A percentile compares a stretch with the other conserved stretches of the same genome.
Evolutionary conservation across 768 basidiomycete species (phyloP).

Genomic region (Amyloporia xantha): DNA sequence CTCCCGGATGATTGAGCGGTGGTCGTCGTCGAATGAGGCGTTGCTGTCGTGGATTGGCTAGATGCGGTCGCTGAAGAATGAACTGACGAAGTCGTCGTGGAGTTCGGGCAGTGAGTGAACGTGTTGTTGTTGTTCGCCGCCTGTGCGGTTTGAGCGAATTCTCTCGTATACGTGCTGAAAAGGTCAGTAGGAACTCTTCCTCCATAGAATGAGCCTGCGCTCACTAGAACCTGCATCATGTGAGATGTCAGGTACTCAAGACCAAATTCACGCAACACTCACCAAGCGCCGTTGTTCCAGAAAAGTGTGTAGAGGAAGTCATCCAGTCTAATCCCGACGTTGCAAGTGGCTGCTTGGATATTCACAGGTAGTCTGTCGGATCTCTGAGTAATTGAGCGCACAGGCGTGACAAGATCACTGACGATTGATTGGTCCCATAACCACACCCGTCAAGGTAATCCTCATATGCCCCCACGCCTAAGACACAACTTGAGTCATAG

Average conservation of each 20-base stretch:
- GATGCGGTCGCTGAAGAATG: no score
- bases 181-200: no score
- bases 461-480: constrained; percentile 4
- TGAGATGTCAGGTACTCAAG: not conserved
- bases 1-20: no score
- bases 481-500: not conserved
- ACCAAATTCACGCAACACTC: not conserved
- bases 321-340: constrained; percentile 11
- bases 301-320: constrained; percentile 4
- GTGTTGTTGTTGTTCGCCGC: constrained; percentile 20
- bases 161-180: constrained; percentile 18
- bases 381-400: no score
- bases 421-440: constrained; percentile 7
- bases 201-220: not conserved
- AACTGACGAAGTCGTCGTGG: not conserved
- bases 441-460: constrained; percentile 8
- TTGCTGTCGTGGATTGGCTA: no score
- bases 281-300: constrained; percentile 1
- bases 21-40: no score
- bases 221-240: constrained; percentile 12
- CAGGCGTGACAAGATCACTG: no score
- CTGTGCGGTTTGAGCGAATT: constrained; percentile 15
- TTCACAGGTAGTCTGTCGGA: constrained; percentile 9
- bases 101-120: constrained; percentile 22
- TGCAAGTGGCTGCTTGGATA: constrained; percentile 12